Conservation (phyloP, 2,329 filamentous ascomycete species). For the Ophiocordyceps camponoti-rufipedis region DNA sequence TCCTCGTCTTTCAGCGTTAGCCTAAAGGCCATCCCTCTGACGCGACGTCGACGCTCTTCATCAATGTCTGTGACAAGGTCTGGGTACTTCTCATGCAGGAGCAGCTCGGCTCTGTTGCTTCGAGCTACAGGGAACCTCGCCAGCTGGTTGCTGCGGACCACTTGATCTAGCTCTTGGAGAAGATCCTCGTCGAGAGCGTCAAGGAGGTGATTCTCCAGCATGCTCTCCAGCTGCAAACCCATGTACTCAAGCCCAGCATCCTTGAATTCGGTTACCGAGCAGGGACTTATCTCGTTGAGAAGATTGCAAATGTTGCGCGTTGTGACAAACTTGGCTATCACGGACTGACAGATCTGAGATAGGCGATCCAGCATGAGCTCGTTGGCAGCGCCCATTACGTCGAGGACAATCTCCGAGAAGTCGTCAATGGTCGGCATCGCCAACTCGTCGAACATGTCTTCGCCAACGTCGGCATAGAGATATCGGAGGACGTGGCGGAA, state of each 20-base stretch:
- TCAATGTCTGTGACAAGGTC: slow-evolving; percentile 46
- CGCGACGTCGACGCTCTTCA: slow-evolving; percentile 48
- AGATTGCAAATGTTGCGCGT: slow-evolving; percentile 72
- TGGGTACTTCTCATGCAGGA: slow-evolving; percentile 47
- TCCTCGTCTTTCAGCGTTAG: slow-evolving; percentile 46
- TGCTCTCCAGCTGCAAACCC: slow-evolving; percentile 74
- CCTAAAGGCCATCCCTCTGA: slow-evolving; percentile 61
- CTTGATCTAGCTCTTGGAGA: slow-evolving; percentile 59
- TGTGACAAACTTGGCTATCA: slow-evolving; percentile 70
- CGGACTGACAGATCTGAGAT: slow-evolving; percentile 72
- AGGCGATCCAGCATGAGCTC: slow-evolving; percentile 90
- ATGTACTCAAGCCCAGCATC: slow-evolving; percentile 78
- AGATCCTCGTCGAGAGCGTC: slow-evolving; percentile 74
- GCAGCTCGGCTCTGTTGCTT: slow-evolving; percentile 50
- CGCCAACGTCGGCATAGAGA: slow-evolving; percentile 68
- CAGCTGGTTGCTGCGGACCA: slow-evolving; percentile 69
- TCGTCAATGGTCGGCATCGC: slow-evolving; percentile 57
- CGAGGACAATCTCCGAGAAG: slow-evolving; percentile 75
- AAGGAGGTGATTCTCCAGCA: slow-evolving; percentile 78
- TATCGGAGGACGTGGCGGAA: slow-evolving; percentile 67
- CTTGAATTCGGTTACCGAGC: slow-evolving; percentile 71
- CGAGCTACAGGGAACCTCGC: slow-evolving; percentile 59
- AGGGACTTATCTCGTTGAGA: slow-evolving; percentile 72
- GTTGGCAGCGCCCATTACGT: slow-evolving; percentile 78
- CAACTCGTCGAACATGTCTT: slow-evolving; percentile 65